Evolutionary conservation across 2,329 filamentous ascomycete genomes (phyloP), one percentile per base, ranked within the genome.

Genomic region (Magnaporthiopsis poae): DNA sequence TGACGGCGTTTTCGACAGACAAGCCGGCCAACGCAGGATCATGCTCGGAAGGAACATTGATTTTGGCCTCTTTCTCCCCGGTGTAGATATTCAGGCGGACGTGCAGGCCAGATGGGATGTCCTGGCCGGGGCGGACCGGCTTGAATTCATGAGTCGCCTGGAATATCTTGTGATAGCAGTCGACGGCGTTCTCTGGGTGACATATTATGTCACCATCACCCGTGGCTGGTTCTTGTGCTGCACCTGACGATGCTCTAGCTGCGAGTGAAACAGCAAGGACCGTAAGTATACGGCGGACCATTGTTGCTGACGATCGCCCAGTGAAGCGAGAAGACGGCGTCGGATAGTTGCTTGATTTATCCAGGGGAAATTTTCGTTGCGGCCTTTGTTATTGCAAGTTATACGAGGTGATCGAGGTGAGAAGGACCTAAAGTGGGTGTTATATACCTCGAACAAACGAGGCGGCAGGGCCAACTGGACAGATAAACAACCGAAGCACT

Each of bases 111-210:
- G 80, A 76, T 0, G 88, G 88, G 3, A 90, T 73, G 56, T 88
- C 83, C 74, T 90, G 88, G 70, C 88, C 88, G 52, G 85, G 81
- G 68, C 81, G 85, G 60, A 90, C 80, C 9, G 76, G 72, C 73
- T 89, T 86, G 69, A 90, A 90, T 67, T 88, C 81, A 63, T 87
- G 77, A 0, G 87, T 90, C 1, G 88, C 79, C 66, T 83, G 79
- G 68, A 90, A 90, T 1, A 88, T 69, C 63, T 81, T 82, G 1
- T 88, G 86, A 70, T 90, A 90, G 74, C 88, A 90, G 67, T 89
- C 87, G 62, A 80, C 75, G 0, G 80, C 77, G 70, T 88, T 80
- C 63, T 81, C 77, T 60, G 84, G 85, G 73, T 88, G 86, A 70
- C 88, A 90, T 74, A 90, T 88, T 66, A 89, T 76, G 60, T 88